Evolutionary conservation across 2,329 filamentous ascomycete species (phyloP).

Genomic region (Chaetomiaceae sp.): DNA sequence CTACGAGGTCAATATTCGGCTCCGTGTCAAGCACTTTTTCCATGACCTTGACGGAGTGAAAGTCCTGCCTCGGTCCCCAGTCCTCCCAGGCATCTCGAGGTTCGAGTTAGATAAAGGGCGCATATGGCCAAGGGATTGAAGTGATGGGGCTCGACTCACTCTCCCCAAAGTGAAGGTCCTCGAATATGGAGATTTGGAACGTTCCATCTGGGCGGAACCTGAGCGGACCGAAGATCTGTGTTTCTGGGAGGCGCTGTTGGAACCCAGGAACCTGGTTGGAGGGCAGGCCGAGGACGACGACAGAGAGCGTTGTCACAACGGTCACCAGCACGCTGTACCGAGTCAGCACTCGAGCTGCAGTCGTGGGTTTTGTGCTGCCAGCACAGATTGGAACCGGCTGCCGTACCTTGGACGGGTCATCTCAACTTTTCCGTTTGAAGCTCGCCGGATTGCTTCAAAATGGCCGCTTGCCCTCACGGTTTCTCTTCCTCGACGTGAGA

Average conservation of each 20-base stretch:
- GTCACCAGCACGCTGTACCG: too few relatives aligned
- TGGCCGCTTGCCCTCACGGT: too few relatives aligned
- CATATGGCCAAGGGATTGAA: neutral
- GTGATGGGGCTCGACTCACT: constrained; percentile 43
- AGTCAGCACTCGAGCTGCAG: too few relatives aligned
- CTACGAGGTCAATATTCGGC: constrained; percentile 43
- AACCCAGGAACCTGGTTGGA: neutral
- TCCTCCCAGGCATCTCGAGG: constrained; percentile 38
- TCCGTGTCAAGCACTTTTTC: constrained; percentile 33
- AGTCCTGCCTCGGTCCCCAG: constrained; percentile 38
- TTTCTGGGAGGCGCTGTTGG: neutral
- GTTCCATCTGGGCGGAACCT: constrained; percentile 41
- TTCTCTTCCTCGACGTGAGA: too few relatives aligned
- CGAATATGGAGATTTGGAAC: constrained; percentile 57
- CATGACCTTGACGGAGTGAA: constrained; percentile 34
- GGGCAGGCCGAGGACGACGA: neutral
- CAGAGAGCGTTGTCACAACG: neutral
- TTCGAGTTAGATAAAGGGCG: neutral
- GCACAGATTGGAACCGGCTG: too few relatives aligned
- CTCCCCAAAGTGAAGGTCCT: constrained; percentile 69
- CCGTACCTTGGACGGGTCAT: too few relatives aligned
- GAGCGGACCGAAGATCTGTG: constrained; percentile 12
- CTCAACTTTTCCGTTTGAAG: too few relatives aligned
- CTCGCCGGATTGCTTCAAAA: too few relatives aligned
- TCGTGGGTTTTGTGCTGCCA: too few relatives aligned